Evolutionary conservation across 139 green algal genomes (phyloP), one percentile per base, ranked within the genome.

Genomic region (Pleodorina starrii): DNA sequence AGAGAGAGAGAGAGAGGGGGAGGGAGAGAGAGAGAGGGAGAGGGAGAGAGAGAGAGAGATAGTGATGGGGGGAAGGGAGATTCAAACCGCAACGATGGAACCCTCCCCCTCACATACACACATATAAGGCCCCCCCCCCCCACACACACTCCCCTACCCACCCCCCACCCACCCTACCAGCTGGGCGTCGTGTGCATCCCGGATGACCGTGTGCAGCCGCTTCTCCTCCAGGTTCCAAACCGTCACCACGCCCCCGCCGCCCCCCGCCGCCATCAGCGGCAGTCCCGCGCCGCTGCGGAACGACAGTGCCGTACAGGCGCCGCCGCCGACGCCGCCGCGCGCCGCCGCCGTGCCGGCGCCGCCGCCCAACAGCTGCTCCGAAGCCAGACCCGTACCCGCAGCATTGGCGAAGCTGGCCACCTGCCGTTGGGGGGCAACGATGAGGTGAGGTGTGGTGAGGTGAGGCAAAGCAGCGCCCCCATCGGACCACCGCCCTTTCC

Each of bases 151-250:
- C 48, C 48, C 12, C 11, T 57, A 32, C 54, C 35, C 46, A 10
- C 38, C 3, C 40, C 81, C 23, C 17, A 29, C 46, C 29, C 32
- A 57, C 9, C 87, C 25, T 43, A 93, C 81, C 68, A 98, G 81
- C 1, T 73, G 82, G 0, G 54, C 94, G 79, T 97, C 96, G 89
- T 99, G 98, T 1, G 96, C 96, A 66, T 96, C 94, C 1, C 88
- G 78, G n/a, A 97, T 93, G 29, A 99, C 91, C 0, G 92, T 93
- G 76, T 96, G 93, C 73, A 99, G 93, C 46, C 91, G 90, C 6
- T 94, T 90, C 74, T 94, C 84, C 88, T 99, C 97, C 68, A 99
- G 94, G 91, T 99, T 91, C 97, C 98, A 99, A 16, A 99, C 86
- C 2, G 94, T 97, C 38, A 99, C 90, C 29, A 94, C 94, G 23